These are phyloP conservation scores for Capsicum pubescens DNA, from an alignment of 257 asterid genomes.

Conservation along the genomic window DNA sequence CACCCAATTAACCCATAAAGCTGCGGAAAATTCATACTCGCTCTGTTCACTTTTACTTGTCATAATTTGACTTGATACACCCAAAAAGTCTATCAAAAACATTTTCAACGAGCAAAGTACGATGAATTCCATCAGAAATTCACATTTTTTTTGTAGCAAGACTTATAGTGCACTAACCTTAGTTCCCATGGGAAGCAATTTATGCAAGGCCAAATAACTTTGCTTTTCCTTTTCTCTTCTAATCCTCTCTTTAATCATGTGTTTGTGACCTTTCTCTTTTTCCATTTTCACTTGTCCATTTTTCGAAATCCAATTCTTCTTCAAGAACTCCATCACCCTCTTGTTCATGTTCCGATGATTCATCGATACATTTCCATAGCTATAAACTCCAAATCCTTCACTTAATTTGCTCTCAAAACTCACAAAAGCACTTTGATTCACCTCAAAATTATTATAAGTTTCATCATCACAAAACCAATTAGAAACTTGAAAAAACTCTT, in stretches of 20 bases:
- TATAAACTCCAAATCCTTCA: constrained; percentile 25
- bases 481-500: too few relatives aligned
- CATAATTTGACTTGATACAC: too few relatives aligned
- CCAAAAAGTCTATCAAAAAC: not conserved
- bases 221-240: constrained; percentile 56
- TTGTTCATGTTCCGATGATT: constrained; percentile 39
- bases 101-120: not conserved
- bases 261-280: constrained; percentile 42
- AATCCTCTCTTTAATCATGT: constrained; percentile 55
- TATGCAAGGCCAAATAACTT: constrained; percentile 43
- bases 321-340: constrained; percentile 57
- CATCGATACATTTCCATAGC: not conserved
- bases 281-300: constrained; percentile 27
- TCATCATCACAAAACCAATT: constrained; percentile 25
- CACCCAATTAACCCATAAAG: too few relatives aligned
- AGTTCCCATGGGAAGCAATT: constrained; percentile 52
- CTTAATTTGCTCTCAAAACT: constrained; percentile 28
- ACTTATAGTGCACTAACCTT: constrained; percentile 41
- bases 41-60: too few relatives aligned
- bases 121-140: not conserved
- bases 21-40: too few relatives aligned
- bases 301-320: constrained; percentile 32
- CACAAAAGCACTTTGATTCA: constrained; percentile 44
- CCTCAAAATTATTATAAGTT: not conserved
- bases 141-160: not conserved